Percentiles rank a stretch among this genome's conserved stretches.
Evolutionary conservation across 2,329 filamentous ascomycete species (phyloP).

Genomic region (Mariannaea elegans): DNA sequence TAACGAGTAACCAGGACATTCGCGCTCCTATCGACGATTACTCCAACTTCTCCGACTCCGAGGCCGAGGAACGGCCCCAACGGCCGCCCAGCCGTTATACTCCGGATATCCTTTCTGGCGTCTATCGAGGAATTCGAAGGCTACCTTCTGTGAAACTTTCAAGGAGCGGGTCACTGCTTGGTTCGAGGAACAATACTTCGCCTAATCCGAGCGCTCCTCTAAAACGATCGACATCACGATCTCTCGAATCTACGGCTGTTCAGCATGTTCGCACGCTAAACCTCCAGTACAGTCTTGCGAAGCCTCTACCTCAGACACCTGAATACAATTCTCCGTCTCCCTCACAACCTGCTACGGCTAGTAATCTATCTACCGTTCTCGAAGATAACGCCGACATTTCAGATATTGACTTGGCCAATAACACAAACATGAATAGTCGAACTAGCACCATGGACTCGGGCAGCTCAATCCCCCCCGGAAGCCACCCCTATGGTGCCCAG

Average conservation of each 20-base stretch:
- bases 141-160: conserved; percentile 54
- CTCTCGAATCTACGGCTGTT: conserved; percentile 31
- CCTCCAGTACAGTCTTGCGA: conserved; percentile 65
- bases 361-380: conserved; percentile 41
- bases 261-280: conserved; percentile 65
- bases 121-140: conserved; percentile 62
- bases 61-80: conserved; percentile 50
- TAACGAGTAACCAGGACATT: conserved; percentile 45
- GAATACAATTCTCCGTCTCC: conserved; percentile 37
- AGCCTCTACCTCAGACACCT: conserved; percentile 62
- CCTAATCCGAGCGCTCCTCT: conserved; percentile 27
- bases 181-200: conserved; percentile 43
- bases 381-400: conserved; percentile 39
- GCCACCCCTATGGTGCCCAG: conserved; percentile 49
- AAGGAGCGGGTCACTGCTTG: conserved; percentile 55
- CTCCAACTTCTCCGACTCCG: conserved; percentile 55
- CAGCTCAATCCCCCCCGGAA: conserved; percentile 44
- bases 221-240: conserved; percentile 27
- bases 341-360: conserved; percentile 43
- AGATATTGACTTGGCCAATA: conserved; percentile 39
- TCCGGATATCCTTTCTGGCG: conserved; percentile 59
- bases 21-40: conserved; percentile 39
- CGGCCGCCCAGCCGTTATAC: conserved; percentile 44
- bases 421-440: conserved; percentile 50
- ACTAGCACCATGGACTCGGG: conserved; percentile 61